Evolutionary conservation across 805 yeast species (phyloP).

Genomic region (Zygotorulaspora chibaensis): DNA sequence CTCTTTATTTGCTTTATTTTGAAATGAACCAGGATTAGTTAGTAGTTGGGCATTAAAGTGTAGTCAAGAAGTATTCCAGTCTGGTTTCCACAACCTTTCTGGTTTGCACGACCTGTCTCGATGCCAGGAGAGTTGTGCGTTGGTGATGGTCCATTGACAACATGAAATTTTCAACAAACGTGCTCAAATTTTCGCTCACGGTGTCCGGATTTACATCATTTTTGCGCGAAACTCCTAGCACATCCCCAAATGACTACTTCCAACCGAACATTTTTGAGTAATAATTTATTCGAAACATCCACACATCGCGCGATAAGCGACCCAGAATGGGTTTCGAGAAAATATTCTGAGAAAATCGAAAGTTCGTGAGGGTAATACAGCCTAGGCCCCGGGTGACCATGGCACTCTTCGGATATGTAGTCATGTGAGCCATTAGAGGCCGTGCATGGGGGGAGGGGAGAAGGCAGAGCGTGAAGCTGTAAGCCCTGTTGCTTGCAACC

Average conservation of each 20-base stretch:
- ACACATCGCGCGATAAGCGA: background rate
- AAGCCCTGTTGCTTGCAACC: no score
- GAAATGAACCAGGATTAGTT: no score
- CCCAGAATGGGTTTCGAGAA: no score
- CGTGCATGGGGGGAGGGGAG: no score
- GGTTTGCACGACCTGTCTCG: background rate
- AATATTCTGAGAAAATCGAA: no score
- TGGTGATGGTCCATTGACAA: conserved; percentile 3
- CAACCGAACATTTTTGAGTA: conserved; percentile 9
- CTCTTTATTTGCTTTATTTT: conserved; percentile 1
- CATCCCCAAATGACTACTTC: conserved; percentile 12
- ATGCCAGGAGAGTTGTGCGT: background rate
- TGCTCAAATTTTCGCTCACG: conserved; percentile 24
- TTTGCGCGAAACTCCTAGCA: conserved; percentile 20
- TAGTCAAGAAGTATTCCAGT: background rate
- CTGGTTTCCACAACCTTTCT: background rate
- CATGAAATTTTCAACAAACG: conserved; percentile 22
- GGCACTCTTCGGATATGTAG: no score
- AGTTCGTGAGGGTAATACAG: no score
- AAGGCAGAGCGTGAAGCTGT: no score
- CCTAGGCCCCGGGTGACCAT: no score
- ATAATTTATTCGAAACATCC: background rate
- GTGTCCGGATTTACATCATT: conserved; percentile 12
- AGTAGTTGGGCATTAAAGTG: no score
- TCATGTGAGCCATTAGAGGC: no score